Evolutionary conservation across 164 flowering plant genomes (phyloP), one percentile per base, ranked within the genome.

Genomic region (Dillenia suffruticosa): DNA sequence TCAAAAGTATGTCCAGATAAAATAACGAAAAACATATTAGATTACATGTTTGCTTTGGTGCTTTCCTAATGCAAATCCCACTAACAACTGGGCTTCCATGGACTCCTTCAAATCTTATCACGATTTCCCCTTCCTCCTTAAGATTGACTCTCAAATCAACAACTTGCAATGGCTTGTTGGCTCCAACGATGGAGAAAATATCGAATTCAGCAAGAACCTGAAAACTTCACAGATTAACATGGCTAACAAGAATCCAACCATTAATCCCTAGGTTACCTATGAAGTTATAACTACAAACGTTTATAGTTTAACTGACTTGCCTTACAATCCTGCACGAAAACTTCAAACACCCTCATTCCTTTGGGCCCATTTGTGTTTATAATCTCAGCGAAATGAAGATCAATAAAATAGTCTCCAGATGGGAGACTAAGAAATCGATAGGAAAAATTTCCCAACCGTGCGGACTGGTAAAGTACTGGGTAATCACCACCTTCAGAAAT

Each of bases 321-420:
- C 92, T 88, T 90, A 59, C 86, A 89, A 62, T 82, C 92, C 72
- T 90, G 97, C 46, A 90, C 50, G 14, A 74, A 82, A 13, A 88
- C 97, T 66, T 90, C 65, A 58, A 90, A 88, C 14, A 83, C 82
- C 69, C 92, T 73, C 91, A 90, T 86, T 62, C 92, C 92, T 74
- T 76, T 86, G 13, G 97, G 97, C 17, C 97, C 97, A 69, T 73
- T 70, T 0, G 81, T 79, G 59, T 83, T 76, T 46, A 90, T 77
- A 13, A 90, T 86, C 77, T 90, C 97, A 12, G 70, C 82, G 63
- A 90, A 90, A 71, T 90, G 97, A 62, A 90, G 91, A 69, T 90
- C 95, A 8, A 88, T 74, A 46, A 78, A 67, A 66, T 88, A 90
- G 22, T 88, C 76, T 69, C 92, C 92, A 56, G 85, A 78, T 10